Conservation (phyloP, 768 basidiomycete species). For the Tulasnella sp. region DNA sequence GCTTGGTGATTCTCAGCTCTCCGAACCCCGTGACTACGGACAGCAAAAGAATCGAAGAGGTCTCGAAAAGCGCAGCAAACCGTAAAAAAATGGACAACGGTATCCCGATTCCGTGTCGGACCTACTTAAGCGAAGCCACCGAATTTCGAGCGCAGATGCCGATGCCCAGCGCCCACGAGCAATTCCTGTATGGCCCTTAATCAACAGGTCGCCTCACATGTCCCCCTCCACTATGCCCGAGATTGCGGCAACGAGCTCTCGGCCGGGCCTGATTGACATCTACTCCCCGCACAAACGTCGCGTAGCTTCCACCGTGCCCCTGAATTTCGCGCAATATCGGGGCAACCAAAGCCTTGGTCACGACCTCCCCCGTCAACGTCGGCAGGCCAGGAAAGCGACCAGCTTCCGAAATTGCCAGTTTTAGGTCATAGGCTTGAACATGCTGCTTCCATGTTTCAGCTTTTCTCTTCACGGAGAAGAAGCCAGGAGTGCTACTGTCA, state of each 20-base stretch:
- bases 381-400: neutral
- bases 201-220: neutral
- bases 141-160: conserved; percentile 10
- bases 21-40: neutral
- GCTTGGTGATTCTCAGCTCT: neutral
- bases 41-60: neutral
- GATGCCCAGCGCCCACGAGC: neutral
- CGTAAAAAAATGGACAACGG: neutral
- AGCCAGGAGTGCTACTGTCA: neutral
- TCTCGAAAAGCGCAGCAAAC: neutral
- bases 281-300: neutral
- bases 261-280: neutral
- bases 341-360: neutral
- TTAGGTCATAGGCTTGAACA: neutral
- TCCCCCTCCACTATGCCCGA: neutral
- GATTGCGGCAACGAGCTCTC: conserved; percentile 1
- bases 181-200: neutral
- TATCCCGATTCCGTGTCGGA: neutral
- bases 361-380: neutral
- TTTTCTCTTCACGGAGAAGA: neutral
- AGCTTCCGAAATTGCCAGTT: neutral
- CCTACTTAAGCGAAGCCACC: neutral
- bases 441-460: neutral
- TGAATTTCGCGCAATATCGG: conserved; percentile 6
- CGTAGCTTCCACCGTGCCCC: neutral